Base-by-base conservation (phyloP, 768 basidiomycete genomes). In the Dendrothele bispora region DNA sequence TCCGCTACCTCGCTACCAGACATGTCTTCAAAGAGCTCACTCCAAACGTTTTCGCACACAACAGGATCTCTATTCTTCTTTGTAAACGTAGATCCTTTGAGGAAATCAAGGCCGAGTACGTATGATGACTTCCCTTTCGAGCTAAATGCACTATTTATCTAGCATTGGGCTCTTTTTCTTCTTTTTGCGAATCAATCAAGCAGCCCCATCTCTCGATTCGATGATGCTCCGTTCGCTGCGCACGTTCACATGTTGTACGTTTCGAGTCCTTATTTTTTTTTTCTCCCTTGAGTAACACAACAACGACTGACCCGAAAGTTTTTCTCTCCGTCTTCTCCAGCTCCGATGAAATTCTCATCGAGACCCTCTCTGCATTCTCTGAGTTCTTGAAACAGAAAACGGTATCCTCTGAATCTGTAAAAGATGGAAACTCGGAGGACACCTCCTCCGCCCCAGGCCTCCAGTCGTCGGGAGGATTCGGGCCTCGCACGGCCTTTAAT, bases 1-100 rank as follows among this genome's bases (percentile, higher is more conserved):
- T 73, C 7, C 62, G 71, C 7, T 52, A 61, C 27, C 64, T 72
- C 18, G 62, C 68, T 11, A 65, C 66, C 0, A 55, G 61, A 30
- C 67, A 71, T 48, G 55, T 72, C 49, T 72, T 72, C 58, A 32
- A 25, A 25, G 72, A 73, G 44, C 50, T 65, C 30, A 49, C 50
- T 2, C 65, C 67, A 5, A 53, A 69, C 46, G 61, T 65, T 3
- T 73, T 67, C 39, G 52, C 62, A 7, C 63, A 69, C 48, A 73
- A 71, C 52, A 62, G 65, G 12, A 51, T 64, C 10, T 70, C 70
- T 4, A 61, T 63, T 2, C 14, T 62, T 6, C 50, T 73, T 2
- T 61, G 59, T 37, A 70, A 62, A 25, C 52, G 46, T 11, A 68
- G 62, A 54, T 50, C 51, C 7, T 45, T 61, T 26, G 50, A 54